Conservation (phyloP, 106 monocot genomes). For the Phalaenopsis aphrodite region DNA sequence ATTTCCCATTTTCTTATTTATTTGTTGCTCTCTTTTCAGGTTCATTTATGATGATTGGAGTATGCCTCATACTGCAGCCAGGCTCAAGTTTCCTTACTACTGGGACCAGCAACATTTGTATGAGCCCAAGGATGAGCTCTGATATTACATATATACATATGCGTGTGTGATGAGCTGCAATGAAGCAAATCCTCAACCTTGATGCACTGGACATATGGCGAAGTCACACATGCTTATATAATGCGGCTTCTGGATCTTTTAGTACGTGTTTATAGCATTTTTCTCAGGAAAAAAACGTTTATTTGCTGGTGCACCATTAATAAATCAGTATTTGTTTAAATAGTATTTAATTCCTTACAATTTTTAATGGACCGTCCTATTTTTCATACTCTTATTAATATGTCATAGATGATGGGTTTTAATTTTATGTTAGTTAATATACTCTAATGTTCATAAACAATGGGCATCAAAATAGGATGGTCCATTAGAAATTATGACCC, state of each 20-base stretch:
- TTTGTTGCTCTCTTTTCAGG: conserved; percentile 19
- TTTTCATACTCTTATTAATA: neutral
- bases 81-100: conserved; percentile 51
- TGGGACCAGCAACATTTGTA: conserved; percentile 50
- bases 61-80: conserved; percentile 62
- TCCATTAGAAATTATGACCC: too few relatives aligned
- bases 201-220: too few relatives aligned
- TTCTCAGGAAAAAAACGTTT: neutral
- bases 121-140: conserved; percentile 56
- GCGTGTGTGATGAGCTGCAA: neutral
- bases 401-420: neutral
- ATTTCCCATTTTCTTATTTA: neutral
- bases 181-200: too few relatives aligned
- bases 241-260: neutral
- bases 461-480: too few relatives aligned
- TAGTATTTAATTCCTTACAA: neutral
- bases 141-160: neutral
- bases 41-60: conserved; percentile 62
- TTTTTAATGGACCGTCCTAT: neutral
- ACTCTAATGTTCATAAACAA: too few relatives aligned
- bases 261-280: neutral
- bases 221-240: neutral
- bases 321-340: neutral
- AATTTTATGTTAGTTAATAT: neutral
- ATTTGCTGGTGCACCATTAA: neutral